These are phyloP conservation scores for Westerdykella aurantiaca DNA, from an alignment of 2,329 filamentous ascomycete genomes.

Conservation along the genomic window DNA sequence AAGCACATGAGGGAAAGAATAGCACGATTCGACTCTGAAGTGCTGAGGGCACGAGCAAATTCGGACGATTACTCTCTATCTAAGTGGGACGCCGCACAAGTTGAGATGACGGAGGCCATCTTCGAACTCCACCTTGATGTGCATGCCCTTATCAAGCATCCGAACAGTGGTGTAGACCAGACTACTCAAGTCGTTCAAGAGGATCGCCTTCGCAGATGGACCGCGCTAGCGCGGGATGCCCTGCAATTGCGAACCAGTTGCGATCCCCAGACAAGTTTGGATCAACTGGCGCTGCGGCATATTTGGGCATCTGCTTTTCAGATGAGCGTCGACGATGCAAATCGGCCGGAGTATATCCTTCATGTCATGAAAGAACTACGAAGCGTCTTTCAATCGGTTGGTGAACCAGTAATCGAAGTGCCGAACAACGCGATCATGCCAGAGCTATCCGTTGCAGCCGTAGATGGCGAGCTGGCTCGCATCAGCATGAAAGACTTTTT, in stretches of 20 bases:
- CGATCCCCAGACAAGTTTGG: conserved; percentile 18
- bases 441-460: conserved; percentile 73
- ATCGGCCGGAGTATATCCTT: conserved; percentile 55
- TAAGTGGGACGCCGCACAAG: conserved; percentile 31
- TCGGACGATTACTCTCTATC: conserved; percentile 17
- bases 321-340: conserved; percentile 51
- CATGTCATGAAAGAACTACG: conserved; percentile 60
- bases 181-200: conserved; percentile 50
- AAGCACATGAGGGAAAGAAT: conserved; percentile 35
- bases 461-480: conserved; percentile 85
- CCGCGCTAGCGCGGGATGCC: conserved; percentile 50
- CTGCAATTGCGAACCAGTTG: conserved; percentile 39
- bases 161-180: conserved; percentile 51
- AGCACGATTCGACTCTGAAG: conserved; percentile 18
- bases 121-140: conserved; percentile 65
- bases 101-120: conserved; percentile 54
- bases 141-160: conserved; percentile 57
- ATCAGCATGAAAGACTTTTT: conserved; percentile 97
- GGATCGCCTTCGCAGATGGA: conserved; percentile 58
- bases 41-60: conserved; percentile 18
- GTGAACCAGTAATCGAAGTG: conserved; percentile 53
- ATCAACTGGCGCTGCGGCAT: conserved; percentile 53
- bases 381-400: conserved; percentile 45
- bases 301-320: conserved; percentile 62
- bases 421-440: conserved; percentile 86